A percentile compares a stretch with the other conserved stretches of the same genome.
phyloP scores from a whole-genome alignment of 2,329 filamentous ascomycete genomes.

The Xylariaceae sp. region DNA sequence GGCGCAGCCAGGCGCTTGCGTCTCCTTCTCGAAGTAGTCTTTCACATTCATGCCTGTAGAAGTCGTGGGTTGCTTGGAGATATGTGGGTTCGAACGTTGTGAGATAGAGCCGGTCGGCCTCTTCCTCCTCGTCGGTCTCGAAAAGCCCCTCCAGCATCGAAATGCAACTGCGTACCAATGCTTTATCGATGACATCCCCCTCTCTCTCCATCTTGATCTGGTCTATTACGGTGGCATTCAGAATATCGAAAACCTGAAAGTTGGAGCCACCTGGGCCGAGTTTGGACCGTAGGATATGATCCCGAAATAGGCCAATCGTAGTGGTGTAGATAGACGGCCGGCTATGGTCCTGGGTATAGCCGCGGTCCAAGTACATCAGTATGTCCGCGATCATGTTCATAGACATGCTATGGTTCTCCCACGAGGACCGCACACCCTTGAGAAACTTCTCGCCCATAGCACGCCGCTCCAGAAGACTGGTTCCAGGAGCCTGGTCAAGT shows the following conservation, averaged over 20 bases:
- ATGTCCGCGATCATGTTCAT: slow-evolving; percentile 98
- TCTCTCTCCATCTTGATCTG: slow-evolving; percentile 89
- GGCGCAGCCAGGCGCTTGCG: slow-evolving; percentile 72
- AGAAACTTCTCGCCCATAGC: slow-evolving; percentile 79
- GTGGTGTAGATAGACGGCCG: slow-evolving; percentile 74
- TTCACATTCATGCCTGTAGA: slow-evolving; percentile 71
- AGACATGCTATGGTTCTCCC: slow-evolving; percentile 82
- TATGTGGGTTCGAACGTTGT: slow-evolving; percentile 77
- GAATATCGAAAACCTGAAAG: slow-evolving; percentile 59
- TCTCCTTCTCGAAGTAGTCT: slow-evolving; percentile 69
- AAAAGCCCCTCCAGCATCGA: slow-evolving; percentile 88
- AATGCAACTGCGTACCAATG: slow-evolving; percentile 72
- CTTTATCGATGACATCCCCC: slow-evolving; percentile 80
- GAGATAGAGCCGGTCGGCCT: slow-evolving; percentile 74
- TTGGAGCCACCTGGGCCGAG: slow-evolving; percentile 36
- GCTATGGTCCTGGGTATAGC: slow-evolving; percentile 63
- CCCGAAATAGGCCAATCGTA: slow-evolving; percentile 81
- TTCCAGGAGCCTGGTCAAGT: slow-evolving; percentile 47
- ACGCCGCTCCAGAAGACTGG: slow-evolving; percentile 70
- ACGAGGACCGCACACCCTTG: slow-evolving; percentile 65
- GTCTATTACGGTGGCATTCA: slow-evolving; percentile 78
- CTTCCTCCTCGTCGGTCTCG: slow-evolving; percentile 69
- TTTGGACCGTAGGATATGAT: slow-evolving; percentile 66
- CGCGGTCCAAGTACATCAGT: slow-evolving; percentile 93
- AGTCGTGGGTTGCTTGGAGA: slow-evolving; percentile 59